Percentiles rank a stretch among this genome's conserved stretches.
phyloP scores from a whole-genome alignment of 768 basidiomycete species.

The Pisolithus microcarpus region DNA sequence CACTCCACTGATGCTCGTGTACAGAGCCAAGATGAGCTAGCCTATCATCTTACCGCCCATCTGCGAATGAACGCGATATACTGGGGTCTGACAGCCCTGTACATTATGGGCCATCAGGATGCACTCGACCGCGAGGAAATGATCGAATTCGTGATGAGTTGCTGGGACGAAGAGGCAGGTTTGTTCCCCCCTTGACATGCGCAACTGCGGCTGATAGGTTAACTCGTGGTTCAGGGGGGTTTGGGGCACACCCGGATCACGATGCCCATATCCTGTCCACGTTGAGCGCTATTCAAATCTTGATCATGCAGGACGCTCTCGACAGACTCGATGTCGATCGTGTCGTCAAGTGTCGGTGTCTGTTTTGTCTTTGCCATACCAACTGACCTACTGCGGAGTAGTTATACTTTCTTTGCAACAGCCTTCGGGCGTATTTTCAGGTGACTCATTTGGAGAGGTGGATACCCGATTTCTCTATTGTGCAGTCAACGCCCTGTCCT shows the following conservation, averaged over 20 bases:
- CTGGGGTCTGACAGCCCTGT: constrained; percentile 90
- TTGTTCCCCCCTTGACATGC: constrained; percentile 6
- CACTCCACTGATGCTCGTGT: constrained; percentile 1
- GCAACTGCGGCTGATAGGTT: constrained; percentile 2
- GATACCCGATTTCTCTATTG: constrained; percentile 91
- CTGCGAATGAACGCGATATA: constrained; percentile 93
- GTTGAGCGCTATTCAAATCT: constrained; percentile 86
- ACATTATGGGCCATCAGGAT: constrained; percentile 69
- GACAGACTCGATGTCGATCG: constrained; percentile 64
- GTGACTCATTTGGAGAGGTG: constrained; percentile 85
- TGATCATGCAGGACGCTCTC: constrained; percentile 77
- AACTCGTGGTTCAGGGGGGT: constrained; percentile 54
- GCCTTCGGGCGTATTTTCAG: constrained; percentile 81
- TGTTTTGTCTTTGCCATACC: background rate
- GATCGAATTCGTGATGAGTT: constrained; percentile 85
- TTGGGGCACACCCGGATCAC: constrained; percentile 88
- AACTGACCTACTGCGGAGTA: constrained; percentile 25
- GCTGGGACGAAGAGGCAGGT: constrained; percentile 91
- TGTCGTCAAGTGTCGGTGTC: constrained; percentile 61
- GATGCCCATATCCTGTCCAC: constrained; percentile 87
- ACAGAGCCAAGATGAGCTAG: constrained; percentile 78
- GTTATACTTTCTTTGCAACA: constrained; percentile 83
- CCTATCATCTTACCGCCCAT: constrained; percentile 88
- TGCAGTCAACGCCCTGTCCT: constrained; percentile 73
- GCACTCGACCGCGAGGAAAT: constrained; percentile 79